A percentile compares a stretch with the other conserved stretches of the same genome.
These are phyloP conservation scores for Coffea canephora DNA, from an alignment of 257 asterid genomes.

Conservation along the genomic window DNA sequence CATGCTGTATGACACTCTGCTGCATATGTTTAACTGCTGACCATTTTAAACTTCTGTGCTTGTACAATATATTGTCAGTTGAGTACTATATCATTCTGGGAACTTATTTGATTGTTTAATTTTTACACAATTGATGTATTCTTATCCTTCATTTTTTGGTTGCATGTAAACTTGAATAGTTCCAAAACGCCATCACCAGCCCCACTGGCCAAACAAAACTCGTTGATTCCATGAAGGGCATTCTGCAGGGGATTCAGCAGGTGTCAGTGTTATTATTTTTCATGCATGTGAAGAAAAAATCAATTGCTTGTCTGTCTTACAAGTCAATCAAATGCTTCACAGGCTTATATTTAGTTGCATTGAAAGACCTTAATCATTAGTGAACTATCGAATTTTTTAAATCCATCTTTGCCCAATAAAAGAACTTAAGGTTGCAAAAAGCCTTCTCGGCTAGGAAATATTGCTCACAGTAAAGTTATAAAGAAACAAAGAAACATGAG, in stretches of 20 bases:
- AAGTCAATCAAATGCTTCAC: background rate
- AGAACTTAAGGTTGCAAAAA: background rate
- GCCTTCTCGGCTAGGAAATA: background rate
- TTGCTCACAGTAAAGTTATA: too few species aligned
- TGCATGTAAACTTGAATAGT: too few species aligned
- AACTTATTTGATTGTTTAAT: too few species aligned
- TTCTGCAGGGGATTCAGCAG: slow-evolving; percentile 67
- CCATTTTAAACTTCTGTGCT: too few species aligned
- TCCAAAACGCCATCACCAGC: too few species aligned
- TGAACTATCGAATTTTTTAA: background rate
- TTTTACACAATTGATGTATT: too few species aligned
- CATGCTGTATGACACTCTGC: too few species aligned
- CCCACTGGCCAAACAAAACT: too few species aligned
- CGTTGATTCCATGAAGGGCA: slow-evolving; percentile 67
- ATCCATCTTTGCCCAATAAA: background rate
- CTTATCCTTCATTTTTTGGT: too few species aligned
- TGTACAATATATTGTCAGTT: too few species aligned
- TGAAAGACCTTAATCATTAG: background rate
- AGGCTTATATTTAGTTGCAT: background rate
- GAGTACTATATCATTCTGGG: too few species aligned
- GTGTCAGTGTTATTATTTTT: slow-evolving; percentile 24
- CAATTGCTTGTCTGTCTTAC: background rate
- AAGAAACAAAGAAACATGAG: background rate
- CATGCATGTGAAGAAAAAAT: background rate
- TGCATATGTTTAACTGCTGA: too few species aligned